A percentile compares a stretch with the other conserved stretches of the same genome.
These are phyloP conservation scores for Calonectria honghensis DNA, from an alignment of 2,329 filamentous ascomycete genomes.

Conservation along the genomic window DNA sequence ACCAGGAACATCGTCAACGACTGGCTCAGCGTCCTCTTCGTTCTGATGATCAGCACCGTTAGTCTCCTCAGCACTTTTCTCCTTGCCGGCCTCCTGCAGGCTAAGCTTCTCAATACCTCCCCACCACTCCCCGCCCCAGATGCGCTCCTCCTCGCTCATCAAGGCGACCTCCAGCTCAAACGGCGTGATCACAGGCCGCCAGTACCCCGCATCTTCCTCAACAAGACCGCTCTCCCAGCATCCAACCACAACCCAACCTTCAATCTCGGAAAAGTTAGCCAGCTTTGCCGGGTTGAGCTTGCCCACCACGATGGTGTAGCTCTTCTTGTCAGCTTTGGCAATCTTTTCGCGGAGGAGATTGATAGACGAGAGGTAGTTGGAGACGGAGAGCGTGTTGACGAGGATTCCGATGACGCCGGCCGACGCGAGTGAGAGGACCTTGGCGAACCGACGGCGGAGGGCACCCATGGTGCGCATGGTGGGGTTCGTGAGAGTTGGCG, in stretches of 20 bases:
- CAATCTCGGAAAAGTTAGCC: constrained; percentile 96
- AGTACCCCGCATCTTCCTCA: constrained; percentile 88
- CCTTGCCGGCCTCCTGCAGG: constrained; percentile 58
- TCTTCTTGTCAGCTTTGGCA: constrained; percentile 89
- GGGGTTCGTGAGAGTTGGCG: constrained; percentile 68
- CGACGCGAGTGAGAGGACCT: constrained; percentile 86
- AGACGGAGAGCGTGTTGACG: constrained; percentile 94
- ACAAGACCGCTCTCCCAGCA: constrained; percentile 98
- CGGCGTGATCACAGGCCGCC: constrained; percentile 92
- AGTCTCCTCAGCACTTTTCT: constrained; percentile 45
- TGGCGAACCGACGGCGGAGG: constrained; percentile 90
- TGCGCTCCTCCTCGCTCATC: constrained; percentile 81
- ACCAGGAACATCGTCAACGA: constrained; percentile 61
- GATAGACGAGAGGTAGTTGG: constrained; percentile 90
- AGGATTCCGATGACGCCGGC: constrained; percentile 93
- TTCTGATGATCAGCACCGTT: constrained; percentile 40
- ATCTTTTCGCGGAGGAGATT: constrained; percentile 84
- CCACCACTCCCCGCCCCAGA: constrained; percentile 93
- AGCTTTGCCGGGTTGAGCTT: constrained; percentile 97
- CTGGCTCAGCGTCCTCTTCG: constrained; percentile 50
- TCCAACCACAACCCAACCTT: constrained; percentile 97
- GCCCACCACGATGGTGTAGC: constrained; percentile 96
- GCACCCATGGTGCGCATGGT: constrained; percentile 69
- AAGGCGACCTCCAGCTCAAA: constrained; percentile 91
- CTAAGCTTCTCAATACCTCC: constrained; percentile 86